phyloP scores from a whole-genome alignment of 768 basidiomycete genomes.

The Termitomyces sp. region DNA sequence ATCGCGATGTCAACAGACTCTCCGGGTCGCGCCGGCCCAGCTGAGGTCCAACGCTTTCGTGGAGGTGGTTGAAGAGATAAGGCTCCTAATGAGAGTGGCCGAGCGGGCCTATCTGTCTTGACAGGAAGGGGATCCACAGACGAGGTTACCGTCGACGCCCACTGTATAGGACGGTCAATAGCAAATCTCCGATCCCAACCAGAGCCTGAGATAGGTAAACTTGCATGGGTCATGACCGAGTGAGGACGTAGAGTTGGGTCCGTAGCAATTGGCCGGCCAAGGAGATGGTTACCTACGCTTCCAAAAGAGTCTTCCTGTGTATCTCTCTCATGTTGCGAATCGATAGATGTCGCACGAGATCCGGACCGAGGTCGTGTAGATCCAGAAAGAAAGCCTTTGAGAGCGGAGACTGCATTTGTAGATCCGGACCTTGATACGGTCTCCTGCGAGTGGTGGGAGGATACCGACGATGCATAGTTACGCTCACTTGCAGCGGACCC shows the following conservation, averaged over 20 bases:
- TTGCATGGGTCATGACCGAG: conserved; percentile 23
- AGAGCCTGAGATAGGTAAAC: conserved; percentile 28
- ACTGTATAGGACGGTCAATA: conserved; percentile 13
- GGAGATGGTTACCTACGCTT: conserved; percentile 48
- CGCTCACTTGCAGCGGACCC: conserved; percentile 18
- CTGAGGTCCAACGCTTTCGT: conserved; percentile 42
- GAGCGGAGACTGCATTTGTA: conserved; percentile 43
- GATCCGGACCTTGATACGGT: conserved; percentile 33
- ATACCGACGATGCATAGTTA: conserved; percentile 43
- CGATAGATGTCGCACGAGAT: conserved; percentile 45
- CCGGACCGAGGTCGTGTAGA: conserved; percentile 49
- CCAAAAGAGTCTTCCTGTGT: conserved; percentile 50
- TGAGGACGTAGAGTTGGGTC: conserved; percentile 23
- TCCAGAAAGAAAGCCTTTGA: conserved; percentile 54
- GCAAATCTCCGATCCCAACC: conserved; percentile 28
- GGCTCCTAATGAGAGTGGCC: conserved; percentile 27
- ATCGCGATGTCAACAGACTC: conserved; percentile 10
- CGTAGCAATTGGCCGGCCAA: conserved; percentile 37
- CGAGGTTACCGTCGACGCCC: conserved; percentile 23
- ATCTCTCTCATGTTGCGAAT: conserved; percentile 28
- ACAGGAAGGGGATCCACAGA: neutral
- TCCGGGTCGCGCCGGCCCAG: conserved; percentile 17
- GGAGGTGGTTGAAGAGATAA: conserved; percentile 45
- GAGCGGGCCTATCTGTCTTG: conserved; percentile 23
- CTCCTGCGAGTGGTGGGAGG: conserved; percentile 38